Conservation (phyloP, 257 asterid species). For the Salvia splendens region DNA sequence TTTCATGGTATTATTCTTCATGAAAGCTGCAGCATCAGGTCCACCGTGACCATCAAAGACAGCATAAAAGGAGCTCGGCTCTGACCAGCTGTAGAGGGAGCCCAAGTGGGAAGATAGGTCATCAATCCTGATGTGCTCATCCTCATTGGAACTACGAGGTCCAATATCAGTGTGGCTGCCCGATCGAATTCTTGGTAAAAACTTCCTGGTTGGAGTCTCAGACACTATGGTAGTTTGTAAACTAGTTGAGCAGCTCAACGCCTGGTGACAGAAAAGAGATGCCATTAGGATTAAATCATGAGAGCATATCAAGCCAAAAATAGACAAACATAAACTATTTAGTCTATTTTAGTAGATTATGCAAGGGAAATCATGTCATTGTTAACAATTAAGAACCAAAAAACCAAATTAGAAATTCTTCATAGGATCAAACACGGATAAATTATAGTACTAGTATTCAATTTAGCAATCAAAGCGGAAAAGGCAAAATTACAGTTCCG, state of each 20-base stretch:
- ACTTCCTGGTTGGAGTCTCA: constrained; percentile 46
- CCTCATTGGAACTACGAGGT: constrained; percentile 80
- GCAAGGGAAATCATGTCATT: not conserved
- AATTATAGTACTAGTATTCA: not conserved
- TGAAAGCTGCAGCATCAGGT: constrained; percentile 70
- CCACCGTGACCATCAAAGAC: constrained; percentile 99
- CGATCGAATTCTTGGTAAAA: constrained; percentile 56
- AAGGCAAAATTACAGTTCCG: constrained; percentile 19
- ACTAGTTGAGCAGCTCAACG: constrained; percentile 68
- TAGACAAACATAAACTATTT: not conserved
- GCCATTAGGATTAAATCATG: constrained; percentile 6
- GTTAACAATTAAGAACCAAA: not conserved
- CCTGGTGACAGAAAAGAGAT: constrained; percentile 46
- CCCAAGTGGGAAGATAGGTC: constrained; percentile 67
- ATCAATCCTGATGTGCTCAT: constrained; percentile 75
- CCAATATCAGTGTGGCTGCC: constrained; percentile 92
- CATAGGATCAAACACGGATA: not conserved
- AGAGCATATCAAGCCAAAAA: constrained; percentile 7
- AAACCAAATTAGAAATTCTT: not conserved
- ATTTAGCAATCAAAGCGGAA: constrained; percentile 2
- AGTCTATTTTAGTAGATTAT: not conserved
- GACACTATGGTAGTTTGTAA: constrained; percentile 39
- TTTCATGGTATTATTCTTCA: constrained; percentile 63
- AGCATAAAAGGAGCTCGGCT: constrained; percentile 77
- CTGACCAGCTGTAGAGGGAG: constrained; percentile 58